These are phyloP conservation scores for Penicillium brasilianum DNA, from an alignment of 2,329 filamentous ascomycete genomes.

Conservation along the genomic window DNA sequence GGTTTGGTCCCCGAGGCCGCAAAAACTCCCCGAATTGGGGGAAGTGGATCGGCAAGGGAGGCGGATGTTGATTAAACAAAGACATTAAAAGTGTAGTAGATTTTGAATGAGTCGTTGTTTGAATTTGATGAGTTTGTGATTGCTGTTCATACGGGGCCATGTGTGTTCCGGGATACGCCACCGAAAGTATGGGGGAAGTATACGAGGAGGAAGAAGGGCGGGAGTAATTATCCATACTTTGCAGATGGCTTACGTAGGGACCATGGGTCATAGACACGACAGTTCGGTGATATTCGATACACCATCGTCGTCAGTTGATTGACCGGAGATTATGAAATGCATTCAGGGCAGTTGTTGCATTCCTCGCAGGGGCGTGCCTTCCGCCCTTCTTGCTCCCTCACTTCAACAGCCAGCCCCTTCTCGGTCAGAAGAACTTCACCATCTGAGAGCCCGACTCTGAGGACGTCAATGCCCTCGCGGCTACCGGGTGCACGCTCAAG, in stretches of 20 bases:
- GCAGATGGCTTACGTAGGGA: background rate
- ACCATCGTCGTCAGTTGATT: background rate
- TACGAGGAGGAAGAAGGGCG: background rate
- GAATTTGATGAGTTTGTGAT: background rate
- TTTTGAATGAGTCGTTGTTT: background rate
- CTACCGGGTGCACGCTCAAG: background rate
- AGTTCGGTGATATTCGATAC: background rate
- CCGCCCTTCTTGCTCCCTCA: background rate
- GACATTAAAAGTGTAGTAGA: background rate
- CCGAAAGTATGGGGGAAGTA: slow-evolving; percentile 8
- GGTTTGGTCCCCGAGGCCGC: slow-evolving; percentile 25
- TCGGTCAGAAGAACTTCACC: background rate
- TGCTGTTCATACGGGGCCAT: slow-evolving; percentile 6
- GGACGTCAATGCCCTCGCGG: background rate
- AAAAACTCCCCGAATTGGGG: background rate
- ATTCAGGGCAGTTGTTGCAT: background rate
- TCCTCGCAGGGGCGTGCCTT: background rate
- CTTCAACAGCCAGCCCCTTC: background rate
- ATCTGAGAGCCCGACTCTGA: background rate
- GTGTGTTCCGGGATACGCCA: background rate
- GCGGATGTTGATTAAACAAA: background rate
- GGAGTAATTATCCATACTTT: background rate
- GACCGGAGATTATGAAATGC: background rate
- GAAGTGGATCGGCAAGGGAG: background rate
- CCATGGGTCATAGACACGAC: background rate